Evolutionary conservation across 129 eudicot species (phyloP).

Genomic region (Centaurea solstitialis): DNA sequence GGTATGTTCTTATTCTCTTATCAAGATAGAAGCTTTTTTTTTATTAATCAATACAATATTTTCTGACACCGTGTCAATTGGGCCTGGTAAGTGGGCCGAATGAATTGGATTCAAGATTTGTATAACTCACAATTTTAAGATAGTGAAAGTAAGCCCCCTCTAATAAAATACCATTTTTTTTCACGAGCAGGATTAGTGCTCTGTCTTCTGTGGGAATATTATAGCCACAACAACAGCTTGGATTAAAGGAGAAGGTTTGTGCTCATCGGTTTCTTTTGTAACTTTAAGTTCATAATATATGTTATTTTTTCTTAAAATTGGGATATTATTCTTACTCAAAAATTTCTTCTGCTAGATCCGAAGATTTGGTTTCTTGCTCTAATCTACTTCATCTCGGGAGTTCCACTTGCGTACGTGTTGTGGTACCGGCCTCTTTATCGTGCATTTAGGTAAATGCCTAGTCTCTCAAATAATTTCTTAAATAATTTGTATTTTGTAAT

Average conservation of each 20-base stretch:
- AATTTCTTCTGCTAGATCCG: slow-evolving; percentile 41
- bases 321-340: background rate
- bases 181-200: slow-evolving; percentile 67
- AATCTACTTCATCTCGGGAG: slow-evolving; percentile 82
- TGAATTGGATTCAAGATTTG: background rate
- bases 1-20: slow-evolving; percentile 48
- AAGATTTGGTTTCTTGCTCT: slow-evolving; percentile 83
- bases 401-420: slow-evolving; percentile 76
- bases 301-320: slow-evolving; percentile 10
- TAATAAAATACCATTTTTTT: slow-evolving; percentile 3
- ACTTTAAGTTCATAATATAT: slow-evolving; percentile 1
- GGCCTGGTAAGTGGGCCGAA: background rate
- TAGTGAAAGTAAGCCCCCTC: slow-evolving; percentile 2
- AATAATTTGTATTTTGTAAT: background rate
- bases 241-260: slow-evolving; percentile 81
- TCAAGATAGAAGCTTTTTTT: background rate
- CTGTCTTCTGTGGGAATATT: slow-evolving; percentile 90
- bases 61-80: background rate
- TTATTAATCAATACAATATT: background rate
- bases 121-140: background rate
- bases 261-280: background rate
- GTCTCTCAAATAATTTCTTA: background rate
- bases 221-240: slow-evolving; percentile 95
- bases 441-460: slow-evolving; percentile 74
- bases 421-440: slow-evolving; percentile 95